Percentiles rank a stretch among this genome's conserved stretches.
These are phyloP conservation scores for peach (Prunus persica) DNA, from an alignment of 306 rosid species.

Conservation along the genomic window Prunus_persica_NCBIv2 NC_034016.1:21030001-21030500, in stretches of 20 bases:
- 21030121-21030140: slow-evolving; percentile 72
- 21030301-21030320: too few species aligned
- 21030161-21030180: background rate
- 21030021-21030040: background rate
- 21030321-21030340: background rate
- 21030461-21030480: background rate
- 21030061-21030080: slow-evolving; percentile 85
- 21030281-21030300: background rate
- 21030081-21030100: slow-evolving; percentile 95
- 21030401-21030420: background rate
- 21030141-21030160: background rate
- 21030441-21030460: background rate
- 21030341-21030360: background rate
- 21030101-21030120: slow-evolving; percentile 76
- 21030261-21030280: background rate
- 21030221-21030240: background rate
- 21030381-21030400: background rate
- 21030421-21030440: background rate
- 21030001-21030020: background rate
- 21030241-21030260: background rate
- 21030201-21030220: background rate
- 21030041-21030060: slow-evolving; percentile 97
- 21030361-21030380: background rate
- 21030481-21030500: background rate
- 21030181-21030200: background rate